A percentile compares a stretch with the other conserved stretches of the same genome.
These are phyloP conservation scores for Basipetospora chlamydospora DNA, from an alignment of 2,329 filamentous ascomycete species.

Conservation along the genomic window DNA sequence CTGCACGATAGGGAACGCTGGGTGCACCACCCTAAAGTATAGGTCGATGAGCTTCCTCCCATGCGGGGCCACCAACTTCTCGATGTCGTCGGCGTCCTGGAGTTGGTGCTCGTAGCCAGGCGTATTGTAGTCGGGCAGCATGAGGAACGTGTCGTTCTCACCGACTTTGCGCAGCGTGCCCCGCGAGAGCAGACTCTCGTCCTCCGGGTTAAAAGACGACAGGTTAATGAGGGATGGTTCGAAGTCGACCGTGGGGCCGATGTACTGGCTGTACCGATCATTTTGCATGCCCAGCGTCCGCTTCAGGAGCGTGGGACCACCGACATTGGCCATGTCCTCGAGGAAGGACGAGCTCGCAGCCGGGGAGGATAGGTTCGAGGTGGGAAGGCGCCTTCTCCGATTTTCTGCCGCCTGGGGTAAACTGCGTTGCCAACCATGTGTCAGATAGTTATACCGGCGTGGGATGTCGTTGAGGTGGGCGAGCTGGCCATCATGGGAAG, in stretches of 20 bases:
- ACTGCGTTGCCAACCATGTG: constrained; percentile 35
- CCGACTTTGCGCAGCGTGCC: constrained; percentile 62
- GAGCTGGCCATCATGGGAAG: too few relatives aligned
- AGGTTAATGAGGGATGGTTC: constrained; percentile 73
- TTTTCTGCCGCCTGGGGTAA: constrained; percentile 39
- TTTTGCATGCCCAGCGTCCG: constrained; percentile 61
- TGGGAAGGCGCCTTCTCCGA: constrained; percentile 36
- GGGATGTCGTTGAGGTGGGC: too few relatives aligned
- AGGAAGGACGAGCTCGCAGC: constrained; percentile 47
- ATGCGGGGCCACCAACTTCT: constrained; percentile 61
- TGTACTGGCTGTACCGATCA: constrained; percentile 69
- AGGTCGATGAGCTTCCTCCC: constrained; percentile 65
- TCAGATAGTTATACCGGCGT: too few relatives aligned
- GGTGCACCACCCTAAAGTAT: constrained; percentile 71
- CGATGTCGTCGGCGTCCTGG: constrained; percentile 57
- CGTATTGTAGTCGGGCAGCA: constrained; percentile 61
- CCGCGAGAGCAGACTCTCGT: constrained; percentile 60
- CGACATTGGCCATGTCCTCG: constrained; percentile 58
- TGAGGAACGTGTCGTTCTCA: constrained; percentile 64
- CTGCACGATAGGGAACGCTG: constrained; percentile 69
- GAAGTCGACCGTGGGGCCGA: constrained; percentile 70
- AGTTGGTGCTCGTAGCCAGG: constrained; percentile 56
- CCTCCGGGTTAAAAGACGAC: constrained; percentile 64
- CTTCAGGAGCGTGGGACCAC: constrained; percentile 50
- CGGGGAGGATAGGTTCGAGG: constrained; percentile 46